phyloP scores from a whole-genome alignment of 148 eudicot species.

The Vaccinium corymbosum region DNA sequence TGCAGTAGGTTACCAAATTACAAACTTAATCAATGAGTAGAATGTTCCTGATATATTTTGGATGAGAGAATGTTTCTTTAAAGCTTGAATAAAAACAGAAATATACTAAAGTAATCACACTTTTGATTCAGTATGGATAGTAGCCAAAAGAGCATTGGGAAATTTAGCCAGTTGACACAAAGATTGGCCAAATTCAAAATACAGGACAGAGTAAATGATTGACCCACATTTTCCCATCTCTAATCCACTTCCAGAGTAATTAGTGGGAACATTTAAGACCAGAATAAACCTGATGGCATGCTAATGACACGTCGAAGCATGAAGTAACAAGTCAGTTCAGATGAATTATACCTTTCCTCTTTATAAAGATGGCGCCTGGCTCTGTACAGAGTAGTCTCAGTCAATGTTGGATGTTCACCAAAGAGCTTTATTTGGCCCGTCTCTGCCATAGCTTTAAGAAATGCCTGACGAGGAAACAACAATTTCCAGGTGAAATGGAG shows the following conservation, averaged over 20 bases:
- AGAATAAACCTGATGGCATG: slow-evolving; percentile 6
- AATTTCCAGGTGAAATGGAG: not conserved
- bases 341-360: slow-evolving; percentile 70
- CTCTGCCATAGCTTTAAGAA: slow-evolving; percentile 99
- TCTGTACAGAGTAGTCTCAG: slow-evolving; percentile 87
- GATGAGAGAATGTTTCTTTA: not conserved
- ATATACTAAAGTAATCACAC: not conserved
- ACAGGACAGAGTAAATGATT: not conserved
- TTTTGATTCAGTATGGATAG: not conserved
- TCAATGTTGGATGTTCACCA: slow-evolving; percentile 85
- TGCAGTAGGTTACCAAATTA: not conserved
- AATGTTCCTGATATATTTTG: not conserved
- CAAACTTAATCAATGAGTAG: not conserved
- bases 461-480: slow-evolving; percentile 46
- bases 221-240: not conserved
- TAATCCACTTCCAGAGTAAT: not conserved
- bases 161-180: not conserved
- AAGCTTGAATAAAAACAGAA: not conserved
- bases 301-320: not conserved
- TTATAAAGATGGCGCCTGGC: slow-evolving; percentile 92
- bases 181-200: not conserved
- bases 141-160: not conserved
- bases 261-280: not conserved
- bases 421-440: slow-evolving; percentile 93
- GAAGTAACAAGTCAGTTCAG: not conserved